phyloP scores from a whole-genome alignment of 352 stramenopile genomes.

The Pythium plurisporium region DNA sequence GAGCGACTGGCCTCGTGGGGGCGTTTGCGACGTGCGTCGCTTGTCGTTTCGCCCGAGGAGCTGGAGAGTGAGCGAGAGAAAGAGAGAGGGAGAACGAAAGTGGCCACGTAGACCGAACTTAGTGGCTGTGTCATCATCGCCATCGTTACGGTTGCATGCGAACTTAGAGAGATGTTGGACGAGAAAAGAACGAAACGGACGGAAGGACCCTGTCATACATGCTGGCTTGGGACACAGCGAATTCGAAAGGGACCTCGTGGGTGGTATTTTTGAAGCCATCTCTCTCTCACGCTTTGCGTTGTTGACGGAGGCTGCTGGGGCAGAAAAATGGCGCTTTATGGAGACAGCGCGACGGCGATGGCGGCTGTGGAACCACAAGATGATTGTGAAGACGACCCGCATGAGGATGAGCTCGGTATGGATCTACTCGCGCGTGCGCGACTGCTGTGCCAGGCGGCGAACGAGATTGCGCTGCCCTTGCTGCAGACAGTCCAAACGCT shows the following conservation, averaged over 20 bases:
- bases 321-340: conserved; percentile 2
- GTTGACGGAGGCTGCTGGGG: background rate
- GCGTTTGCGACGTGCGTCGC: conserved; percentile 7
- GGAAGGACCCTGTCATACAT: too few relatives aligned
- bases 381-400: background rate
- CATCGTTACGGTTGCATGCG: background rate
- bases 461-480: conserved; percentile 26
- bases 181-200: too few relatives aligned
- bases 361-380: conserved; percentile 7
- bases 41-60: conserved; percentile 14
- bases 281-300: too few relatives aligned
- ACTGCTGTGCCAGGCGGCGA: conserved; percentile 20
- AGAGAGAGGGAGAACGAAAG: too few relatives aligned
- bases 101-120: conserved; percentile 26
- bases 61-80: conserved; percentile 9
- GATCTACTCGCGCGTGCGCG: conserved; percentile 18
- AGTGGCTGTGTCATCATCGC: conserved; percentile 11
- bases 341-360: background rate
- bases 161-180: conserved; percentile 12
- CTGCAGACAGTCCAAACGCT: conserved; percentile 16
- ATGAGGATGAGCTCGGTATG: conserved; percentile 9
- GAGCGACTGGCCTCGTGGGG: too few relatives aligned
- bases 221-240: too few relatives aligned
- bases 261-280: too few relatives aligned
- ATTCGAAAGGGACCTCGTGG: too few relatives aligned